Base-by-base conservation (phyloP, 345 rosid species). In the Eucalyptus rudis region DNA sequence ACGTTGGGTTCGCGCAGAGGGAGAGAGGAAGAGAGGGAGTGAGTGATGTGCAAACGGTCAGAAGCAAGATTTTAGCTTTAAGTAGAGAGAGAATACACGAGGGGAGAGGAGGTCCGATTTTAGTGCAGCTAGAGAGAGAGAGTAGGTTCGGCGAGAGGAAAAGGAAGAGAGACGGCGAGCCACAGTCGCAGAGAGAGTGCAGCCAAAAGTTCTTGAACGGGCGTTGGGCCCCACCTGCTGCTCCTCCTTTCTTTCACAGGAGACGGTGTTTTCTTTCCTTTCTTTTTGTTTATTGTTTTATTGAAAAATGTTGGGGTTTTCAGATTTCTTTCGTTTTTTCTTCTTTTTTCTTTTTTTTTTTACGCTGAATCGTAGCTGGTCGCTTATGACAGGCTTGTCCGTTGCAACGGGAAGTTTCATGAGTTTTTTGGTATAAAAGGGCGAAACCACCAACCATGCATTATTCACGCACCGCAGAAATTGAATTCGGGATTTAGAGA, bases 191-290 rank as follows among this genome's bases (percentile, higher is more conserved):
- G 86, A 40, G 43, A 56, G 88, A 87, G 47, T 56, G 87, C 88
- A 87, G 76, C 89, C 71, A 52, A 66, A 66, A 25, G 40, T n/a
- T 88, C 86, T 86, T 79, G 59, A 92, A 87, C 88, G 87, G 86
- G 56, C 14, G 12, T 88, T 90, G 92, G 96, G 95, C 8, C 93
- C 94, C 89, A 14, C 68, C 19, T 40, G 62, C 49, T 52, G 87
- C 45, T 13, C 33, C 47, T 79, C 52, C 25, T 68, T 59, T 10
- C 83, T 76, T 36, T 76, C 54, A 14, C 86, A 44, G 62, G 0
- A 56, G 44, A 24, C 51, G 81, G 20, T 8, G 54, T 20, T 14
- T 36, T 45, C 9, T 44, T 16, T 33, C 13, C 64, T 7, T 62
- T 29, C 4, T 6, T 7, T 29, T 29, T 6, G 2, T 22, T 68